Evolutionary conservation across 1,284 basidiomycete genomes (phyloP).

Genomic region (Boletus mariae): DNA sequence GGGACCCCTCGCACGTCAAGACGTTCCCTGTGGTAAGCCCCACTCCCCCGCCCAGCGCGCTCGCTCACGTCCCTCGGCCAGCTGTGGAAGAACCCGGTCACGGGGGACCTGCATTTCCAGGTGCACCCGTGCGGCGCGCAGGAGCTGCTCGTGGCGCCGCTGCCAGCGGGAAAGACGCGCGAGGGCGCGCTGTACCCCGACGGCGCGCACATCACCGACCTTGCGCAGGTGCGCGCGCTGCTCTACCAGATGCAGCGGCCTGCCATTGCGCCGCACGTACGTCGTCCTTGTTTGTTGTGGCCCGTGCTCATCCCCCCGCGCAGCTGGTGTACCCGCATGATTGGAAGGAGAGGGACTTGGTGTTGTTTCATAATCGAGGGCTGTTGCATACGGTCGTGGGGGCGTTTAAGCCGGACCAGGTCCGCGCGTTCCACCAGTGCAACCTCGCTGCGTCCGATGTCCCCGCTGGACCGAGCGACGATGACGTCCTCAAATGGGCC

Average conservation of each 20-base stretch:
- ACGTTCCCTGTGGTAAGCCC: slow-evolving; percentile 57
- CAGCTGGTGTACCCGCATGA: slow-evolving; percentile 60
- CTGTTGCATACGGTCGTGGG: slow-evolving; percentile 70
- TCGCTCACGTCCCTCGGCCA: slow-evolving; percentile 22
- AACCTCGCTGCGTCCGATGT: slow-evolving; percentile 62
- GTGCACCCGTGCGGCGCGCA: slow-evolving; percentile 57
- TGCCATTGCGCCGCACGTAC: slow-evolving; percentile 60
- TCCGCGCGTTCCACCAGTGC: slow-evolving; percentile 65
- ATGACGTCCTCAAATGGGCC: slow-evolving; percentile 45
- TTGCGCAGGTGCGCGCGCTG: slow-evolving; percentile 57
- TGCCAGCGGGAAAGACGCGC: slow-evolving; percentile 45
- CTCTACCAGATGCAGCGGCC: slow-evolving; percentile 73
- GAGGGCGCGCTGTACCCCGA: slow-evolving; percentile 60
- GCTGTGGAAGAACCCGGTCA: slow-evolving; percentile 81
- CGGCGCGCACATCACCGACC: slow-evolving; percentile 60
- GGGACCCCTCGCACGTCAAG: slow-evolving; percentile 66
- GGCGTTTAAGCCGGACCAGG: slow-evolving; percentile 57
- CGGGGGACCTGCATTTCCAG: slow-evolving; percentile 66
- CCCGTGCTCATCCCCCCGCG: not conserved
- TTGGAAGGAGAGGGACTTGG: slow-evolving; percentile 59
- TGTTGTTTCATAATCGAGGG: slow-evolving; percentile 71
- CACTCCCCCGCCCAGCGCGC: not conserved
- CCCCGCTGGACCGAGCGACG: slow-evolving; percentile 47
- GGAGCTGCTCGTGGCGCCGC: slow-evolving; percentile 51
- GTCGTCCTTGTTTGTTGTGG: slow-evolving; percentile 12